Evolutionary conservation across 2,329 filamentous ascomycete species (phyloP).

Genomic region (Rhexocercosporidium sp.): DNA sequence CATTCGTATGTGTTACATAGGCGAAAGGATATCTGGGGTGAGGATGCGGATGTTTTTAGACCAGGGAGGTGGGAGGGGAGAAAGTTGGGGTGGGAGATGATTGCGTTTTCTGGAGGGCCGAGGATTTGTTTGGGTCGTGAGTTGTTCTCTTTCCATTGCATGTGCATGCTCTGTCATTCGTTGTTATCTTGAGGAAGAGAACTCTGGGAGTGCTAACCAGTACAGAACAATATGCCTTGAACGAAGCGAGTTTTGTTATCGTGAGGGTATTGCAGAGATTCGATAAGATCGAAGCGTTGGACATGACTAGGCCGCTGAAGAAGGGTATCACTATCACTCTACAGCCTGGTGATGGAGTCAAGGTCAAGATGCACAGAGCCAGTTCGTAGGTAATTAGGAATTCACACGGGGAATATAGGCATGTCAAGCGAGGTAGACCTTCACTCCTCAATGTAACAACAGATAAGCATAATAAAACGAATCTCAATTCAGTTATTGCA

Average conservation of each 20-base stretch:
- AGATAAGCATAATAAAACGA: not conserved
- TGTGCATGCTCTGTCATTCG: too few relatives aligned
- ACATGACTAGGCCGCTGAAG: slow-evolving; percentile 23
- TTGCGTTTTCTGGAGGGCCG: slow-evolving; percentile 74
- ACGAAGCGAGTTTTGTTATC: slow-evolving; percentile 41
- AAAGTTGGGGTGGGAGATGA: slow-evolving; percentile 74
- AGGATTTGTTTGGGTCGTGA: slow-evolving; percentile 69
- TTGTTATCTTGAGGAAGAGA: too few relatives aligned
- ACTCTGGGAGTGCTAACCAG: not conserved
- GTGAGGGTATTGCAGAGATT: slow-evolving; percentile 41
- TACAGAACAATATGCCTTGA: slow-evolving; percentile 28
- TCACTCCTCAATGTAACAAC: not conserved
- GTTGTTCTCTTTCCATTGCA: slow-evolving; percentile 40
- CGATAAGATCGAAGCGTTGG: slow-evolving; percentile 33
- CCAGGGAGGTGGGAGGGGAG: slow-evolving; percentile 75
- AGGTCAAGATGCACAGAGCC: slow-evolving; percentile 32
- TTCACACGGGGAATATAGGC: not conserved
- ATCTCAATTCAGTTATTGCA: not conserved
- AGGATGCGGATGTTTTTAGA: slow-evolving; percentile 70
- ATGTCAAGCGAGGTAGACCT: not conserved
- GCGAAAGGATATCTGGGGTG: slow-evolving; percentile 69
- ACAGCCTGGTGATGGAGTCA: slow-evolving; percentile 32
- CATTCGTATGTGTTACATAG: slow-evolving; percentile 41
- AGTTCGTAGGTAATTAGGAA: not conserved
- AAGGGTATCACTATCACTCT: slow-evolving; percentile 32